Conservation (phyloP, 345 rosid species). For the Eucalyptus polyanthemos region DNA sequence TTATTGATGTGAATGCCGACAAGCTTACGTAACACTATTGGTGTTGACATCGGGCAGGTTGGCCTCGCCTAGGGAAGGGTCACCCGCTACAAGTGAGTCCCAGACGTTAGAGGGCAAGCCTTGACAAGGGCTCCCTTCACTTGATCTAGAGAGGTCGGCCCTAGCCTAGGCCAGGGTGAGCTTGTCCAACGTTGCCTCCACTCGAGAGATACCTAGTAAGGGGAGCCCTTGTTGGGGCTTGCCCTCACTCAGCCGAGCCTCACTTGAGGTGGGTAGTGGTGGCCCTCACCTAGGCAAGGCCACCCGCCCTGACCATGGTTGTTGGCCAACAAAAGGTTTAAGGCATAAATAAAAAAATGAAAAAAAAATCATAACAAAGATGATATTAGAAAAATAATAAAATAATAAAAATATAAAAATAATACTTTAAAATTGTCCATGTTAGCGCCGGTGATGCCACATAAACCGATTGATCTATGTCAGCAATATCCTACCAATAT, state of each 20-base stretch:
- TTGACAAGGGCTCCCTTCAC: not conserved
- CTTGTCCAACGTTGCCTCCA: not conserved
- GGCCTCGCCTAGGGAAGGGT: too few species aligned
- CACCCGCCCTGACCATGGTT: not conserved
- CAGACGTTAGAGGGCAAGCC: too few species aligned
- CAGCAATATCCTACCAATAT: not conserved
- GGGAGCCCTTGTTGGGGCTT: not conserved
- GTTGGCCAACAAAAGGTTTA: not conserved
- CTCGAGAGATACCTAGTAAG: not conserved
- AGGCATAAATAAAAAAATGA: too few species aligned
- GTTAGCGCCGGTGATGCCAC: fast-evolving
- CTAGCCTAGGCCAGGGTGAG: not conserved
- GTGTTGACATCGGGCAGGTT: fast-evolving
- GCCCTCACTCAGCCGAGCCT: not conserved
- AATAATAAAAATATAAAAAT: too few species aligned
- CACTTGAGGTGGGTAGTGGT: not conserved
- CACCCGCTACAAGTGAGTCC: fast-evolving
- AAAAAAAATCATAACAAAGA: not conserved
- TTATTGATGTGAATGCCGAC: too few species aligned
- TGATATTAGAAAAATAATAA: too few species aligned
- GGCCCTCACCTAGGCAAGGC: not conserved
- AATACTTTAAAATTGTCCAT: too few species aligned
- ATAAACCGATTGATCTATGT: not conserved
- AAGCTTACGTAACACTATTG: fast-evolving
- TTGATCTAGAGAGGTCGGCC: too few species aligned